phyloP scores from a whole-genome alignment of 2,329 filamentous ascomycete genomes.

The Diplocarpon mali region DNA sequence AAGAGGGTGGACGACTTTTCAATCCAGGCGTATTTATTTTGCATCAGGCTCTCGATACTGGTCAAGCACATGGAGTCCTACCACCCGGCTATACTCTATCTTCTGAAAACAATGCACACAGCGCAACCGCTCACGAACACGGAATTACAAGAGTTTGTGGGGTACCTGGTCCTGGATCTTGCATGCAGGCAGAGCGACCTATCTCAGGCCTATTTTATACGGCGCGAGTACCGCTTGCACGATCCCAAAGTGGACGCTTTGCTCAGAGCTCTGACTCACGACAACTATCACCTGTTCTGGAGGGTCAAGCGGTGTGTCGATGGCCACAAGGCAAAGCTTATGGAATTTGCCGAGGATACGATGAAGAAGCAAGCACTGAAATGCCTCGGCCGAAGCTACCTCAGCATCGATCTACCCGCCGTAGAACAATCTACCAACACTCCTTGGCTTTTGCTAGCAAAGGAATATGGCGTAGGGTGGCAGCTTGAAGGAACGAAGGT shows the following conservation, averaged over 20 bases:
- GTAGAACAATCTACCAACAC: conserved; percentile 58
- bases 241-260: conserved; percentile 60
- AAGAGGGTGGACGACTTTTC: conserved; percentile 70
- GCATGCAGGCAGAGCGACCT: conserved; percentile 75
- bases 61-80: conserved; percentile 79
- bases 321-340: conserved; percentile 65
- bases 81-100: conserved; percentile 71
- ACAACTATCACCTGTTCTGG: conserved; percentile 76
- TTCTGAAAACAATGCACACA: conserved; percentile 62
- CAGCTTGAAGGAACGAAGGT: conserved; percentile 61
- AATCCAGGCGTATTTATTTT: conserved; percentile 84
- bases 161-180: conserved; percentile 76
- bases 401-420: conserved; percentile 57
- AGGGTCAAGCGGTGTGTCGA: conserved; percentile 61
- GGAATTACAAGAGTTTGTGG: conserved; percentile 68
- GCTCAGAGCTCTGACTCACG: conserved; percentile 60
- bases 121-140: conserved; percentile 55
- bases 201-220: conserved; percentile 58
- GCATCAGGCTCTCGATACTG: conserved; percentile 72
- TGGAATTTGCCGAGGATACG: conserved; percentile 71
- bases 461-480: conserved; percentile 73
- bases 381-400: conserved; percentile 73
- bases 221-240: conserved; percentile 46
- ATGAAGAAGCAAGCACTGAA: conserved; percentile 71
- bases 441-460: conserved; percentile 60